Evolutionary conservation across 768 basidiomycete genomes (phyloP).

Genomic region (Rhodosporidiobolus sp.): DNA sequence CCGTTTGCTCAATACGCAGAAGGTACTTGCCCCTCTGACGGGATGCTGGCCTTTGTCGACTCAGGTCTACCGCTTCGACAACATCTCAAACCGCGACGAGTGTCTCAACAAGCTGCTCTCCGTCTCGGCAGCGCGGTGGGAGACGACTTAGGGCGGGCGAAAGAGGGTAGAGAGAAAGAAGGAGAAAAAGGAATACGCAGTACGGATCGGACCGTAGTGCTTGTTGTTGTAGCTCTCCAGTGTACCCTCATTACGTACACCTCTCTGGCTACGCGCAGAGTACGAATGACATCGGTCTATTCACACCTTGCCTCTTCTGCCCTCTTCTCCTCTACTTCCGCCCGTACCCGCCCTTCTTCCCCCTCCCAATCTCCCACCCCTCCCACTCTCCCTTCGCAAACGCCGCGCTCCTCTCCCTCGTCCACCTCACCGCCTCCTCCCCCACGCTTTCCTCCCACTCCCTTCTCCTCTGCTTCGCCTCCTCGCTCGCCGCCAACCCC

Average conservation of each 20-base stretch:
- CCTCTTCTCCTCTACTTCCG: neutral
- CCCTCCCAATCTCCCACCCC: neutral
- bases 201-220: no score
- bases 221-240: no score
- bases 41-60: no score
- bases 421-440: no score
- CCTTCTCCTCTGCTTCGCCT: neutral
- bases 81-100: conserved; percentile 27
- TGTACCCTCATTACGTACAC: no score
- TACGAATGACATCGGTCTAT: neutral
- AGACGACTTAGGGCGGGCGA: neutral
- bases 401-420: neutral
- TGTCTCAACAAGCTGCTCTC: conserved; percentile 30
- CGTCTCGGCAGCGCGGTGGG: neutral
- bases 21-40: no score
- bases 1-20: neutral
- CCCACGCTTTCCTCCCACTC: neutral
- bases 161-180: no score
- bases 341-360: neutral
- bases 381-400: conserved; percentile 3
- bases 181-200: no score
- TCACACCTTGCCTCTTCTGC: neutral
- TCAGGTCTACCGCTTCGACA: conserved; percentile 16
- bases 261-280: no score
- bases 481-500: conserved; percentile 50